Evolutionary conservation across 2,329 filamentous ascomycete species (phyloP), one percentile per base, ranked within the genome.

Genomic region (Botrytis pseudocinerea): DNA sequence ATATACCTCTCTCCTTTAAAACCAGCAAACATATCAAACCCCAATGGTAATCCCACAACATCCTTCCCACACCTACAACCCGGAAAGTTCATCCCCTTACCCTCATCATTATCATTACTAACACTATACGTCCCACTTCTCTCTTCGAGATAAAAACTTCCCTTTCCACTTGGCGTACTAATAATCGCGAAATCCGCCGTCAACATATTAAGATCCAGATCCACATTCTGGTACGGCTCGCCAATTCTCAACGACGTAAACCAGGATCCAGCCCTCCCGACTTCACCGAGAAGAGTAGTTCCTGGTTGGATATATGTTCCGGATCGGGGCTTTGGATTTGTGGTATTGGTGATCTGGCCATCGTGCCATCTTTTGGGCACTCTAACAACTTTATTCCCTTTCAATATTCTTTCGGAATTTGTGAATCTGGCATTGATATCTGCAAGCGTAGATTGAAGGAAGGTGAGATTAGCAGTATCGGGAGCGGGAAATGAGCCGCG

Each of bases 201-300:
- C 61, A 78, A 51, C 76, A 78, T 76, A 57, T 77, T 74, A 2
- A 78, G 69, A 66, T 78, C 76, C 57, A 77, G 74, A 69, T 77
- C 73, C 2, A 78, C 63, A 8, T 74, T 69, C 51, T 77, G 76
- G 16, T 61, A 48, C 5, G 76, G 77, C 3, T 78, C 75, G 32
- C 77, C 77, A 8, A 78, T 72, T 25, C 72, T 69, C 20, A 78
- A 7, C 14, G 38, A 74, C 2, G 74, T 72, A 40, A 74, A 76
- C 77, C 77, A 78, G 42, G 76, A 75, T 14, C 74, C 77, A 5
- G 73, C 51, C 32, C 72, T 57, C 0, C 77, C 76, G 1, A 77
- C 75, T 48, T 78, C 77, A 22, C 76, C 76, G 2, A 78, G 73
- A 22, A 70, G 69, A 32, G 60, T 40, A 1, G 59, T 63, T n/a